Evolutionary conservation across 805 yeast genomes (phyloP).

Genomic region (Yamadazyma laniorum): DNA sequence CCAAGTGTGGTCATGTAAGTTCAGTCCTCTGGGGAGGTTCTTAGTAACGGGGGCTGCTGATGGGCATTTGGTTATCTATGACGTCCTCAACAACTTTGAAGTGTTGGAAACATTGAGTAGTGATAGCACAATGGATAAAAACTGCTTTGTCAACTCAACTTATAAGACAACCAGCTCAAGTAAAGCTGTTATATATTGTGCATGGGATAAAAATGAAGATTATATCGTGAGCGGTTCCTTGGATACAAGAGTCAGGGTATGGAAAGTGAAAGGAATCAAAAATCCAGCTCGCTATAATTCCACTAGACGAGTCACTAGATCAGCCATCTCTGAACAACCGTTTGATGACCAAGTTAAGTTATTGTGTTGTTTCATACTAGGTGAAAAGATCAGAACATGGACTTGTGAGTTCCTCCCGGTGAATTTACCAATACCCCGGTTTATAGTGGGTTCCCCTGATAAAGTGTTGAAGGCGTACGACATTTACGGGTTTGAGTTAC

Average conservation of each 20-base stretch:
- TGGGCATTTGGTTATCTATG: slow-evolving; percentile 61
- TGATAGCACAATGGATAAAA: slow-evolving; percentile 24
- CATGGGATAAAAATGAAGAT: slow-evolving; percentile 75
- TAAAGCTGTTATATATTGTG: slow-evolving; percentile 56
- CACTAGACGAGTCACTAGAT: slow-evolving; percentile 24
- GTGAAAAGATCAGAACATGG: slow-evolving; percentile 40
- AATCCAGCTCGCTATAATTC: slow-evolving; percentile 7
- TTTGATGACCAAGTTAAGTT: slow-evolving; percentile 20
- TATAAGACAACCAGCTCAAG: slow-evolving; percentile 25
- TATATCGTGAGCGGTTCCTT: slow-evolving; percentile 68
- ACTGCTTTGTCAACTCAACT: slow-evolving; percentile 25
- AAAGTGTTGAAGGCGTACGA: slow-evolving; percentile 46
- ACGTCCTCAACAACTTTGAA: slow-evolving; percentile 46
- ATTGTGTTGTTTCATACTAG: slow-evolving; percentile 37
- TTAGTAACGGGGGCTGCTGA: slow-evolving; percentile 80
- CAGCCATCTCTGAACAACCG: slow-evolving; percentile 19
- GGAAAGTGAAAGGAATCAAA: slow-evolving; percentile 51
- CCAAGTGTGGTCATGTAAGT: slow-evolving; percentile 83
- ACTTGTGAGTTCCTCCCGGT: slow-evolving; percentile 70
- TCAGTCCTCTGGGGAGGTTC: slow-evolving; percentile 72
- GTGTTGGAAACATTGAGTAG: slow-evolving; percentile 31
- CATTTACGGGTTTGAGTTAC: slow-evolving; percentile 38
- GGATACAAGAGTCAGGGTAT: slow-evolving; percentile 67
- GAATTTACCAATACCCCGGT: slow-evolving; percentile 34
- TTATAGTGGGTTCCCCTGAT: slow-evolving; percentile 78